Conservation (phyloP, 202 grass and related monocot species). For the Hordeum pubiflorum region DNA sequence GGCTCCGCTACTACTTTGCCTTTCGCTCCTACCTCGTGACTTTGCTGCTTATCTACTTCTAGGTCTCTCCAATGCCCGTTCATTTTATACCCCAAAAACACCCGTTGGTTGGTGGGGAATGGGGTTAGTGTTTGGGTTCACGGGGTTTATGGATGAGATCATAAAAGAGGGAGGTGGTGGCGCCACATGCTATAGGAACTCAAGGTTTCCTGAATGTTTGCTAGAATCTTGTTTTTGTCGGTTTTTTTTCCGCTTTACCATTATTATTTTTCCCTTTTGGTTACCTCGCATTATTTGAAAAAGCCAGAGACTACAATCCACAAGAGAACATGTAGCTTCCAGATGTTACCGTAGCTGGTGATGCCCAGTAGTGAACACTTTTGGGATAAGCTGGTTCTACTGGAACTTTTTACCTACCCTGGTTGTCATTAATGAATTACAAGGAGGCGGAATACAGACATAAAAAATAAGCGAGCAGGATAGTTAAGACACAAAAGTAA, state of each 20-base stretch:
- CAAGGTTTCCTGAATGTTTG: neutral
- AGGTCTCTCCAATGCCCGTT: neutral
- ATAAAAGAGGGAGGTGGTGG: neutral
- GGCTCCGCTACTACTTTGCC: neutral
- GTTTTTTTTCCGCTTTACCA: neutral
- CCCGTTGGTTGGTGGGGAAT: neutral
- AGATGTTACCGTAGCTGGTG: neutral
- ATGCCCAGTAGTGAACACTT: neutral
- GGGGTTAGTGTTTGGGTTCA: slow-evolving; percentile 3
- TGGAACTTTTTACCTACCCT: neutral
- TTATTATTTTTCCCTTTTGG: neutral
- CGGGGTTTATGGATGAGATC: neutral
- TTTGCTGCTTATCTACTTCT: neutral
- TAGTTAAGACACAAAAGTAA: neutral
- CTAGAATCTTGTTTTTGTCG: neutral
- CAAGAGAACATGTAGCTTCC: neutral
- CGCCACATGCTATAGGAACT: neutral
- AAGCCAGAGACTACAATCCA: neutral
- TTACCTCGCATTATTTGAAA: neutral
- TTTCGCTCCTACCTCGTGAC: neutral
- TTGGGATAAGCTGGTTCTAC: neutral
- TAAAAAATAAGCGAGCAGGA: neutral
- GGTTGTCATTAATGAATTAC: slow-evolving; percentile 2
- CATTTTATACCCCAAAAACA: neutral
- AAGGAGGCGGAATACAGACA: neutral